Percentiles rank a stretch among this genome's conserved stretches.
phyloP scores from a whole-genome alignment of 2,329 filamentous ascomycete species.

The Mycosphaerella arachidis region DNA sequence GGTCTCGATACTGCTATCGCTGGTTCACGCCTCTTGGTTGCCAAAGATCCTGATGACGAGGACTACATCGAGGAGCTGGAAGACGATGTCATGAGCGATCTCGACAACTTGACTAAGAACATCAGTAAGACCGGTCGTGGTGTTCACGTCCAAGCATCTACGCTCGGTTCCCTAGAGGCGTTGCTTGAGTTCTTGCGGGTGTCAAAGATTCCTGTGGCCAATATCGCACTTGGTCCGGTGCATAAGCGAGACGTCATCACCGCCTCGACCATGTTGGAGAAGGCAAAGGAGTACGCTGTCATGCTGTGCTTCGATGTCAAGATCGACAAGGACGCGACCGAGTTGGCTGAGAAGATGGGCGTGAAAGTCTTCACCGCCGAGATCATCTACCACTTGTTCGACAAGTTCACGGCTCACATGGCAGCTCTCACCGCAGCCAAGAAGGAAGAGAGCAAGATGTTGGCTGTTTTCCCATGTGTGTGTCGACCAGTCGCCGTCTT shows the following conservation, averaged over 20 bases:
- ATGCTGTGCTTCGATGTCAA: conserved; percentile 99
- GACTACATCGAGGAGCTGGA: conserved; percentile 70
- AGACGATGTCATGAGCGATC: conserved; percentile 92
- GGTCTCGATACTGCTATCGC: conserved; percentile 94
- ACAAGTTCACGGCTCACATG: conserved; percentile 95
- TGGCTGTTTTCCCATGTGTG: conserved; percentile 95
- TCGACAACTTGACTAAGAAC: conserved; percentile 83
- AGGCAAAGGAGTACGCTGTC: conserved; percentile 89
- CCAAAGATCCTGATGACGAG: conserved; percentile 92
- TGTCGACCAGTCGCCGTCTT: conserved; percentile 87
- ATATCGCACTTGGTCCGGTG: conserved; percentile 94
- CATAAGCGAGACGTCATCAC: conserved; percentile 98
- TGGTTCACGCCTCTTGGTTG: conserved; percentile 88
- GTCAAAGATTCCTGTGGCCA: conserved; percentile 95
- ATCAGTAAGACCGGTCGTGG: conserved; percentile 89
- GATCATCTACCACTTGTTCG: conserved; percentile 98
- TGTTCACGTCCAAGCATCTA: conserved; percentile 96
- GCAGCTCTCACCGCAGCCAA: conserved; percentile 78
- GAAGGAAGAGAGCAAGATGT: conserved; percentile 92
- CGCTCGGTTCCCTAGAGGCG: conserved; percentile 92
- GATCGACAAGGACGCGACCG: conserved; percentile 91
- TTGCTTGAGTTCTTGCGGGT: conserved; percentile 91
- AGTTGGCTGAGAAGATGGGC: conserved; percentile 86
- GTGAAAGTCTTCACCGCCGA: conserved; percentile 98
- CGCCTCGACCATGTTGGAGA: conserved; percentile 91